Percentiles rank a stretch among this genome's conserved stretches.
phyloP scores from a whole-genome alignment of 768 basidiomycete genomes.

The Boletus fagicola region DNA sequence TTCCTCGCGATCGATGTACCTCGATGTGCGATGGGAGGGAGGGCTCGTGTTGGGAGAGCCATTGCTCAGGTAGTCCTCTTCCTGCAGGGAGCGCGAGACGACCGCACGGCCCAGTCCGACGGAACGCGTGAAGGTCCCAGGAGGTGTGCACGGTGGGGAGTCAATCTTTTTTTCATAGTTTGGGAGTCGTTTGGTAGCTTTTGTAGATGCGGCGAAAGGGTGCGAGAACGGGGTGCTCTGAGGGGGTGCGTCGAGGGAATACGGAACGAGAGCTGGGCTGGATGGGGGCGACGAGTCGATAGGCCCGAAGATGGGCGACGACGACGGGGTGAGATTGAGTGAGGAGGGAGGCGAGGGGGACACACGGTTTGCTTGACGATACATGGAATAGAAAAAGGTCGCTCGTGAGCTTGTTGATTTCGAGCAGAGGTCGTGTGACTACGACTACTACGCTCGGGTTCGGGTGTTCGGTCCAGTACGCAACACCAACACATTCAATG shows the following conservation, averaged over 20 bases:
- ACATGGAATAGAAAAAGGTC: conserved; percentile 8
- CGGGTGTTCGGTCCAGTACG: too few relatives aligned
- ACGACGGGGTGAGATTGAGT: conserved; percentile 45
- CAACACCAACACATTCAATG: too few relatives aligned
- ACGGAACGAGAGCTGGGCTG: conserved; percentile 30
- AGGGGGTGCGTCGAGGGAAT: conserved; percentile 34
- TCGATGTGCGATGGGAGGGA: conserved; percentile 11
- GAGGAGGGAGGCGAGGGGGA: conserved; percentile 15
- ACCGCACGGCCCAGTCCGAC: conserved; percentile 15
- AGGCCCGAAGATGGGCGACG: conserved; percentile 43
- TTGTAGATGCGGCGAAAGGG: conserved; percentile 61
- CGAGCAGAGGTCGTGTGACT: conserved; percentile 11
- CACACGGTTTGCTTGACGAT: not conserved
- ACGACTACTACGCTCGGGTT: not conserved
- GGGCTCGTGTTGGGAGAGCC: conserved; percentile 11
- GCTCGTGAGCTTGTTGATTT: not conserved
- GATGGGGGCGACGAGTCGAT: conserved; percentile 39
- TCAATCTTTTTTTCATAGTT: conserved; percentile 42
- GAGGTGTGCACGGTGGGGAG: conserved; percentile 23
- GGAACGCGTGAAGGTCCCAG: conserved; percentile 17
- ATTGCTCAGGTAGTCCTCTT: conserved; percentile 23
- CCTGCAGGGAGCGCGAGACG: conserved; percentile 23
- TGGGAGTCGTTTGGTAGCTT: conserved; percentile 42
- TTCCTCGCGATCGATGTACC: conserved; percentile 33
- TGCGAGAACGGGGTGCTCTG: conserved; percentile 29